Evolutionary conservation across 257 asterid genomes (phyloP).

Genomic region (Knoxia roxburghii): DNA sequence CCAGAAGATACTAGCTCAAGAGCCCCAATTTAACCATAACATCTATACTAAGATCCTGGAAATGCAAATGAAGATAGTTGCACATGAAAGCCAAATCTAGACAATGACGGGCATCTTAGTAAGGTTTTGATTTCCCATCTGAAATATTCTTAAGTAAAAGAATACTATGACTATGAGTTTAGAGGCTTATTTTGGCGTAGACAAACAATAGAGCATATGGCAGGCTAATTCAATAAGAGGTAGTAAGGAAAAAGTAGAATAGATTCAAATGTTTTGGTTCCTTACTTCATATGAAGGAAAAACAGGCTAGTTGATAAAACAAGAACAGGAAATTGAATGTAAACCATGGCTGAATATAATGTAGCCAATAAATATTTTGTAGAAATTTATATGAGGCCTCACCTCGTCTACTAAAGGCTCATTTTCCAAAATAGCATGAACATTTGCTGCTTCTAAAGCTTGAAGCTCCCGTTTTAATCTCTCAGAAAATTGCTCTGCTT

Average conservation of each 20-base stretch:
- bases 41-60: neutral
- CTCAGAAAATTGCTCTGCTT: slow-evolving; percentile 99
- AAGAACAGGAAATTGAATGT: slow-evolving; percentile 15
- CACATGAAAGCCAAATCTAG: neutral
- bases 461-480: slow-evolving; percentile 94
- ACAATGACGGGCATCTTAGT: neutral
- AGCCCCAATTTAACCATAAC: neutral
- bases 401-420: slow-evolving; percentile 86
- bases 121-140: neutral
- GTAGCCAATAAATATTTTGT: neutral
- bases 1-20: neutral
- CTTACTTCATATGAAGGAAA: slow-evolving; percentile 11
- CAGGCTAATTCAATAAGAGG: neutral
- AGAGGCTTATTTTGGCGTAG: neutral
- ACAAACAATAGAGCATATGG: neutral
- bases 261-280: slow-evolving; percentile 1
- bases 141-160: neutral
- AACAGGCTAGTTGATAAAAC: slow-evolving; percentile 4
- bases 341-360: neutral
- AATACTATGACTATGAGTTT: slow-evolving; percentile 2
- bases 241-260: neutral
- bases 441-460: slow-evolving; percentile 99
- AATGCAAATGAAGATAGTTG: neutral
- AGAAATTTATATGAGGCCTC: slow-evolving; percentile 16
- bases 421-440: slow-evolving; percentile 93